Conservation (phyloP, 352 stramenopile genomes). For the Halophytophthora batemanensis region DNA sequence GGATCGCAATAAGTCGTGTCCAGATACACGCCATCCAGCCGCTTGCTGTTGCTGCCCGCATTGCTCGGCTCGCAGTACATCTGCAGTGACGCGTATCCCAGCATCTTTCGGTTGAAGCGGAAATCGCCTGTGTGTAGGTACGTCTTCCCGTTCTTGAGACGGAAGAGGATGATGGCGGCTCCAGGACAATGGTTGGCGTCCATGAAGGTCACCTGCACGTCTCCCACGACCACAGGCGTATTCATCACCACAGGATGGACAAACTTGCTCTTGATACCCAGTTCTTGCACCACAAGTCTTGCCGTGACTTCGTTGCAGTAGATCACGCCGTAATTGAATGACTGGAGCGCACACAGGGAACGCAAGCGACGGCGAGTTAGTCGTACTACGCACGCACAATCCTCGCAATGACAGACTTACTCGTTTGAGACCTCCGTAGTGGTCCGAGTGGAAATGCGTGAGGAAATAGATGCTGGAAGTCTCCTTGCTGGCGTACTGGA, state of each 20-base stretch:
- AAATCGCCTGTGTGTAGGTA: constrained; percentile 93
- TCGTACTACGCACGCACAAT: not conserved
- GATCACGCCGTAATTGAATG: constrained; percentile 92
- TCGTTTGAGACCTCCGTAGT: constrained; percentile 92
- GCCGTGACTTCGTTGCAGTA: constrained; percentile 95
- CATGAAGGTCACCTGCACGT: constrained; percentile 93
- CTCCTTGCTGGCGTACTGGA: constrained; percentile 70
- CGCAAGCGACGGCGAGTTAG: not conserved
- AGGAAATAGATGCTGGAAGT: constrained; percentile 93
- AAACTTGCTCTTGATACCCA: constrained; percentile 90
- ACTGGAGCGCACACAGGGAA: constrained; percentile 18
- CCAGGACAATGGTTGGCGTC: constrained; percentile 97
- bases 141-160: constrained; percentile 68
- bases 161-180: constrained; percentile 94
- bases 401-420: constrained; percentile 13
- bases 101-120: constrained; percentile 74
- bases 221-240: constrained; percentile 71
- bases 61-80: constrained; percentile 33
- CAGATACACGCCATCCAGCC: constrained; percentile 89
- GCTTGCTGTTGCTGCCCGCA: constrained; percentile 20
- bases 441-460: constrained; percentile 97
- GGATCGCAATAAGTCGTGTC: constrained; percentile 97
- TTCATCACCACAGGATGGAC: constrained; percentile 92
- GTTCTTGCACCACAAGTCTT: constrained; percentile 88
- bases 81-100: constrained; percentile 50